Percentiles rank a stretch among this genome's conserved stretches.
These are phyloP conservation scores for Mortierella sp. DNA, from an alignment of 371 early-diverging fungal species.

Conservation along the genomic window DNA sequence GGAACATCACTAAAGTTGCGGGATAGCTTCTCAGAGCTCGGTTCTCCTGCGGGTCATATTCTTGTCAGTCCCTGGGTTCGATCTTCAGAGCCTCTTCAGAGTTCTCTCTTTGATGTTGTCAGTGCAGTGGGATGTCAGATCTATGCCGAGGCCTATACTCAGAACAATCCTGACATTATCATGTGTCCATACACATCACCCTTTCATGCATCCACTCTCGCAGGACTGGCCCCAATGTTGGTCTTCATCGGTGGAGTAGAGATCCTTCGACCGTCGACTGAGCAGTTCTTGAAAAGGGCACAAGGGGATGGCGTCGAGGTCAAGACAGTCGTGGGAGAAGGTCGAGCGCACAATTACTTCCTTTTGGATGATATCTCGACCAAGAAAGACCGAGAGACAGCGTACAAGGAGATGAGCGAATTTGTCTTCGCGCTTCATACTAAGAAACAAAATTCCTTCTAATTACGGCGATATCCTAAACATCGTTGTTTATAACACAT, in stretches of 20 bases:
- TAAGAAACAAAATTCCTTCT: too few species aligned
- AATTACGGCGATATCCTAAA: too few species aligned
- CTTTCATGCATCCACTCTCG: conserved; percentile 12
- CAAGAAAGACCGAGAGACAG: conserved; percentile 18
- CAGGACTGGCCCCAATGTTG: conserved; percentile 33
- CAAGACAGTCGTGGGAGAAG: conserved; percentile 16
- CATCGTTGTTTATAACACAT: too few species aligned
- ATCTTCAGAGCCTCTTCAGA: conserved; percentile 14
- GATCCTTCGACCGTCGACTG: conserved; percentile 40
- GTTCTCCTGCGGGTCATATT: conserved; percentile 26
- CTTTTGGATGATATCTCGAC: conserved; percentile 33
- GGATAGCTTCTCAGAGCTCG: conserved; percentile 21
- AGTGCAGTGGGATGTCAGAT: conserved; percentile 25
- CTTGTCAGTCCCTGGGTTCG: conserved; percentile 45
- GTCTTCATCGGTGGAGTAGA: conserved; percentile 43
- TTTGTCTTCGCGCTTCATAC: too few species aligned
- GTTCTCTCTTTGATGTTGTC: conserved; percentile 34
- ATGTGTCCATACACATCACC: conserved; percentile 27
- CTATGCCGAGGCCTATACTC: conserved; percentile 34
- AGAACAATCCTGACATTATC: conserved; percentile 8
- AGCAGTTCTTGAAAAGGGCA: conserved; percentile 36
- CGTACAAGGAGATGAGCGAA: conserved; percentile 19
- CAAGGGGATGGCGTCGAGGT: conserved; percentile 25
- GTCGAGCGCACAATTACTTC: conserved; percentile 35
- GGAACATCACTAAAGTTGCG: conserved; percentile 30